These are phyloP conservation scores for Casuarina cunninghamiana DNA, from an alignment of 306 rosid species.

Conservation along the genomic window DNA sequence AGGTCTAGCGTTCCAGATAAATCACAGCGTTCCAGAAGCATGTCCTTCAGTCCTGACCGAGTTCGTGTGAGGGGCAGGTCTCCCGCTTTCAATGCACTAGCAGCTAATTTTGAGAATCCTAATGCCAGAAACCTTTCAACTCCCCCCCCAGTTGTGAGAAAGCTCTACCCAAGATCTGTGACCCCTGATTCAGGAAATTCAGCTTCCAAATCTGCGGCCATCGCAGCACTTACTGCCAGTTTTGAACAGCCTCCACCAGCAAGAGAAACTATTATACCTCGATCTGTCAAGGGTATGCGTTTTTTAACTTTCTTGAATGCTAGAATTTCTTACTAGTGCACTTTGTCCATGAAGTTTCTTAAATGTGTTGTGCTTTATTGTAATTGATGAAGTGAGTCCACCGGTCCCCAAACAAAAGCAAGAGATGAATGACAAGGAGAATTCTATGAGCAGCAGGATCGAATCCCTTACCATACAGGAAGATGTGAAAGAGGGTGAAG, in stretches of 20 bases:
- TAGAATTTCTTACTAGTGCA: constrained; percentile 17
- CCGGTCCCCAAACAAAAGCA: constrained; percentile 44
- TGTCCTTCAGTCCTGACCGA: constrained; percentile 91
- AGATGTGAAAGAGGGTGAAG: constrained; percentile 84
- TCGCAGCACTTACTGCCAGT: constrained; percentile 59
- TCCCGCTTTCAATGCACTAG: constrained; percentile 93
- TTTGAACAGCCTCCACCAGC: constrained; percentile 66
- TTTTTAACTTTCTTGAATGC: constrained; percentile 13
- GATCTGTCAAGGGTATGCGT: constrained; percentile 66
- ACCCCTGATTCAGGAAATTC: constrained; percentile 55
- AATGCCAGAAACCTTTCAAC: constrained; percentile 87
- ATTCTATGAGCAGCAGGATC: constrained; percentile 47
- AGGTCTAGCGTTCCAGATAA: constrained; percentile 82
- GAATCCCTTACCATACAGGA: constrained; percentile 80
- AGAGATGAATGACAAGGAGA: constrained; percentile 45
- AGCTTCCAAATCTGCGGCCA: constrained; percentile 63
- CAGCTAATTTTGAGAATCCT: constrained; percentile 81
- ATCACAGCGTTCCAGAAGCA: constrained; percentile 91
- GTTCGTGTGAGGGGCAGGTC: constrained; percentile 96
- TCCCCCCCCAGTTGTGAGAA: constrained; percentile 88
- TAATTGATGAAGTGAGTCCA: constrained; percentile 44
- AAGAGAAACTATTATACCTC: constrained; percentile 68
- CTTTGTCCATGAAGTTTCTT: constrained; percentile 12
- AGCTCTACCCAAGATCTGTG: constrained; percentile 77
- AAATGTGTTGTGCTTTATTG: constrained; percentile 21